phyloP scores from a whole-genome alignment of 2,329 filamentous ascomycete species.

The Amauroascus niger region DNA sequence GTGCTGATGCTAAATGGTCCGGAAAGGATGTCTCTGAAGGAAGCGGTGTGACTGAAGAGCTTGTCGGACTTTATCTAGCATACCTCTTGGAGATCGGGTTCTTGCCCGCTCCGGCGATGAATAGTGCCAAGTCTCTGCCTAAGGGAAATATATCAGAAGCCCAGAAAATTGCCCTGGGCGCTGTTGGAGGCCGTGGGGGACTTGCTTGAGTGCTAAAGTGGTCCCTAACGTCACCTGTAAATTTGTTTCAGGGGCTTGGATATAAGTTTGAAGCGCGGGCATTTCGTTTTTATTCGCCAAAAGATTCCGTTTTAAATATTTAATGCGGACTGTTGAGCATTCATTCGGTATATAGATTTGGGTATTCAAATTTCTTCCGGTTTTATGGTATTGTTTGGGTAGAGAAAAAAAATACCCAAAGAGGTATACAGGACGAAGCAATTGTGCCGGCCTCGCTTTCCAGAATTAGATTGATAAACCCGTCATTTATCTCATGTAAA shows the following conservation, averaged over 20 bases:
- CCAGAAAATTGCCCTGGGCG: constrained; percentile 37
- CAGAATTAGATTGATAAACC: not conserved
- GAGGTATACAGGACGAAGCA: not conserved
- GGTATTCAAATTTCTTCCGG: not conserved
- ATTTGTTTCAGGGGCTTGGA: not conserved
- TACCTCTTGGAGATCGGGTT: constrained; percentile 53
- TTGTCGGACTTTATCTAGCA: constrained; percentile 50
- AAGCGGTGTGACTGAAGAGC: constrained; percentile 47
- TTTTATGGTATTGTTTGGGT: not conserved
- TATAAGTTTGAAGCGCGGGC: not conserved
- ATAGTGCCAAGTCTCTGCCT: constrained; percentile 34
- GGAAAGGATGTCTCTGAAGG: constrained; percentile 44
- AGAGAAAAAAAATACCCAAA: not conserved
- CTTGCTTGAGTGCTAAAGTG: not conserved
- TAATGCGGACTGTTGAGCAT: not conserved
- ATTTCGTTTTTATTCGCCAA: not conserved
- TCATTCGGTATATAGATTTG: not conserved
- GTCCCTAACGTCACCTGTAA: not conserved
- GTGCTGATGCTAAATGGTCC: constrained; percentile 50
- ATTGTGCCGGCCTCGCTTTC: not conserved
- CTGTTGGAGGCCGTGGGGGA: constrained; percentile 42
- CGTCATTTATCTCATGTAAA: not conserved
- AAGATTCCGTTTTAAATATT: not conserved
- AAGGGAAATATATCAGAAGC: constrained; percentile 31
- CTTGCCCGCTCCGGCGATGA: constrained; percentile 40